These are phyloP conservation scores for Puccinia polysora DNA, from an alignment of 1,284 basidiomycete species.

Conservation along the genomic window DNA sequence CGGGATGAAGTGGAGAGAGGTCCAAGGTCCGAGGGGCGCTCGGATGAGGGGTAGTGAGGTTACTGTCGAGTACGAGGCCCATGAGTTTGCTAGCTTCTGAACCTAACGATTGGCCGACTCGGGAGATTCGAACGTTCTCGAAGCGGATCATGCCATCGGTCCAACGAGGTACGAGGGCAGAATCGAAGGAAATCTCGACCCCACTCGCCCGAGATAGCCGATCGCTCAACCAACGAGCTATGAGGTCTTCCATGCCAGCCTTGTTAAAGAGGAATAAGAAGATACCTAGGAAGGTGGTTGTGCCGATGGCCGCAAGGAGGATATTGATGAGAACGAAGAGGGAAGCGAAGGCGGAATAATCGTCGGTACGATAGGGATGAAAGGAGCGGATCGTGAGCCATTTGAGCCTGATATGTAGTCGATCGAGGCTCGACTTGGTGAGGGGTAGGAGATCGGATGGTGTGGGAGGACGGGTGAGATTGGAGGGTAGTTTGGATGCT, in stretches of 20 bases:
- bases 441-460: conserved; percentile 71
- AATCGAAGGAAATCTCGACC: conserved; percentile 91
- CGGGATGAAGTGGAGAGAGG: conserved; percentile 42
- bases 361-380: conserved; percentile 90
- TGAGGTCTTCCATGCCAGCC: conserved; percentile 82
- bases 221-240: conserved; percentile 83
- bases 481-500: conserved; percentile 36
- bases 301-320: conserved; percentile 86
- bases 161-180: conserved; percentile 96
- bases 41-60: not conserved
- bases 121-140: conserved; percentile 91
- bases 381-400: conserved; percentile 97
- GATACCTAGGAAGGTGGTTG: conserved; percentile 93
- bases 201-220: conserved; percentile 91
- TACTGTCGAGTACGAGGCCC: conserved; percentile 45
- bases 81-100: conserved; percentile 40
- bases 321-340: conserved; percentile 93
- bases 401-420: conserved; percentile 85
- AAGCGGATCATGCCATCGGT: conserved; percentile 83
- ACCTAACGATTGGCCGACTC: conserved; percentile 55
- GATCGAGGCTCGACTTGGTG: conserved; percentile 81
- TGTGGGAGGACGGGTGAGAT: conserved; percentile 46
- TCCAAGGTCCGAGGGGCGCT: conserved; percentile 52
- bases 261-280: conserved; percentile 85
- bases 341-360: conserved; percentile 91